These are phyloP conservation scores for Chrysanthemum lavandulifolium DNA, from an alignment of 129 eudicot species.

Conservation along the genomic window DNA sequence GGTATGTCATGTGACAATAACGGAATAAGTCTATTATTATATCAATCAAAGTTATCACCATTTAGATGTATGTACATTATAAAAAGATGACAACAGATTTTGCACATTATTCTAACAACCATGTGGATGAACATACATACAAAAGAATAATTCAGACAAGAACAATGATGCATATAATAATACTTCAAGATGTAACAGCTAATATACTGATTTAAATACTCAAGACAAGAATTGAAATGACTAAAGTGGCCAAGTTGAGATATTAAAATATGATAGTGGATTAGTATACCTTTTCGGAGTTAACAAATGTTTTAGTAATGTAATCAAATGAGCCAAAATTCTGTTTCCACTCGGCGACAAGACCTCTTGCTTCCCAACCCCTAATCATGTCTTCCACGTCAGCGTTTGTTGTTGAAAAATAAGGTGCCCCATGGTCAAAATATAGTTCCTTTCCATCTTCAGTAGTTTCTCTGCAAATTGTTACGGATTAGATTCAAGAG, in stretches of 20 bases:
- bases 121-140: constrained; percentile 32
- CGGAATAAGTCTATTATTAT: constrained; percentile 18
- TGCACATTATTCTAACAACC: constrained; percentile 23
- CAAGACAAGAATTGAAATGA: constrained; percentile 13
- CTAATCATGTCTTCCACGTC: constrained; percentile 59
- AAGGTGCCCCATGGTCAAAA: constrained; percentile 96
- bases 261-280: constrained; percentile 17
- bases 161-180: constrained; percentile 25
- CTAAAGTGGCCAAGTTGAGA: constrained; percentile 29
- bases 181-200: constrained; percentile 36
- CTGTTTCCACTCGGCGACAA: constrained; percentile 89
- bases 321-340: constrained; percentile 80
- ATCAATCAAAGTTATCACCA: constrained; percentile 7
- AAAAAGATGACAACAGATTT: constrained; percentile 18
- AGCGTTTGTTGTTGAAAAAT: constrained; percentile 55
- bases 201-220: constrained; percentile 29
- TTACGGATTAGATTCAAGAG: neutral
- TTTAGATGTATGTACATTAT: constrained; percentile 17
- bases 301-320: constrained; percentile 51
- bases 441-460: constrained; percentile 84
- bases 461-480: constrained; percentile 51
- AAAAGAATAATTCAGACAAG: constrained; percentile 31
- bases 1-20: constrained; percentile 19
- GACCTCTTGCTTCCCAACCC: constrained; percentile 87
- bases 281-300: constrained; percentile 58